phyloP scores from a whole-genome alignment of 192 early-diverging fungal genomes.

The Umbelopsis vinacea region DNA sequence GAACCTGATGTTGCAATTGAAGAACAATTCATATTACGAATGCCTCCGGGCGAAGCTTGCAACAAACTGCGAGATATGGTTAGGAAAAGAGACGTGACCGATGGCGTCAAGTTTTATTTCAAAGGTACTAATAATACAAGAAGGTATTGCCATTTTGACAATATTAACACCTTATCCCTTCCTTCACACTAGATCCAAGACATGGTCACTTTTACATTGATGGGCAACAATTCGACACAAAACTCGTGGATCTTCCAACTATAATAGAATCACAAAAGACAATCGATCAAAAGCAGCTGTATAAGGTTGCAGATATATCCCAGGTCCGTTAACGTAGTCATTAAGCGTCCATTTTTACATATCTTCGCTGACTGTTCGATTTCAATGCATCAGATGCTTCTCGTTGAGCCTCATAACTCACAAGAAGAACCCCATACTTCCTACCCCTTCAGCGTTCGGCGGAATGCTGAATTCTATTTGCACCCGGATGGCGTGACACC shows the following conservation, averaged over 20 bases:
- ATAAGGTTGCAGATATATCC: conserved; percentile 84
- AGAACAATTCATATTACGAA: conserved; percentile 81
- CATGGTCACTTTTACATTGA: conserved; percentile 62
- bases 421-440: conserved; percentile 24
- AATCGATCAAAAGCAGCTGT: conserved; percentile 82
- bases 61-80: conserved; percentile 59
- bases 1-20: conserved; percentile 74
- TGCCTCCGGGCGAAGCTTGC: conserved; percentile 58
- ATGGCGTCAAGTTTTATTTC: conserved; percentile 42
- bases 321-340: conserved; percentile 61
- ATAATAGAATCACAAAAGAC: conserved; percentile 90
- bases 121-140: conserved; percentile 31
- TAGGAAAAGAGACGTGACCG: conserved; percentile 46
- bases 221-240: conserved; percentile 59
- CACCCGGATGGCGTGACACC: conserved; percentile 83
- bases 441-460: conserved; percentile 26
- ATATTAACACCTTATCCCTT: background rate
- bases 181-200: conserved; percentile 51
- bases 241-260: conserved; percentile 81
- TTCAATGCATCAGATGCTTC: conserved; percentile 50
- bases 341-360: background rate
- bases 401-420: conserved; percentile 45
- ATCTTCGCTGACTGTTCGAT: background rate
- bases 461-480: conserved; percentile 62
- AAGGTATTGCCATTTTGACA: background rate